Conservation (phyloP, 2,329 filamentous ascomycete species). For the Colletotrichum magnum region DNA sequence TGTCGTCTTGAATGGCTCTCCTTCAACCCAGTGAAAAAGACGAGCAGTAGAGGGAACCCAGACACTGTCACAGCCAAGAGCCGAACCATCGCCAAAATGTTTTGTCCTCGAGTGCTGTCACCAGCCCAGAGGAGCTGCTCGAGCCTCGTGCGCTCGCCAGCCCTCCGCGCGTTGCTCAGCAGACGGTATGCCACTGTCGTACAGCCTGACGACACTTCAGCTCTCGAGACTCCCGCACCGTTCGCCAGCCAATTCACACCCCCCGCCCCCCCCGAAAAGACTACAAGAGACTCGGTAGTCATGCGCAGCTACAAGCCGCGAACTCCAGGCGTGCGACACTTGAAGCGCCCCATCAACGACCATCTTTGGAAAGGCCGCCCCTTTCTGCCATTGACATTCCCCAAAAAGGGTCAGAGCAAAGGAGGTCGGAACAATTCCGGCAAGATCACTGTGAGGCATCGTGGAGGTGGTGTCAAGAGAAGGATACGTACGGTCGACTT, state of each 20-base stretch:
- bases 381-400: conserved; percentile 84
- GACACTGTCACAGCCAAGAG: not conserved
- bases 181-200: conserved; percentile 35
- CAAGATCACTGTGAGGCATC: conserved; percentile 88
- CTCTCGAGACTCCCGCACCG: conserved; percentile 40
- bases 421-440: conserved; percentile 94
- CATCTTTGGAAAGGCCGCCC: conserved; percentile 97
- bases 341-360: conserved; percentile 93
- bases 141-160: conserved; percentile 20
- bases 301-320: conserved; percentile 93
- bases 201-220: conserved; percentile 20
- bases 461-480: conserved; percentile 91
- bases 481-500: conserved; percentile 96
- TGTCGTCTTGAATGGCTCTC: conserved; percentile 33
- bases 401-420: conserved; percentile 93
- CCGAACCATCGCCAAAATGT: conserved; percentile 6
- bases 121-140: conserved; percentile 23
- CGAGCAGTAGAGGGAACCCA: conserved; percentile 8
- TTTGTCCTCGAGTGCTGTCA: conserved; percentile 14
- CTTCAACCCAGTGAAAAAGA: conserved; percentile 9
- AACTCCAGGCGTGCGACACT: conserved; percentile 92
- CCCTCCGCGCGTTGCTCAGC: conserved; percentile 15
- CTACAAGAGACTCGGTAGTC: conserved; percentile 54
- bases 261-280: conserved; percentile 46
- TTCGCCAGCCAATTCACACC: conserved; percentile 40